Conservation (phyloP, 805 yeast genomes). For the Wickerhamiella sergipiensis region DNA sequence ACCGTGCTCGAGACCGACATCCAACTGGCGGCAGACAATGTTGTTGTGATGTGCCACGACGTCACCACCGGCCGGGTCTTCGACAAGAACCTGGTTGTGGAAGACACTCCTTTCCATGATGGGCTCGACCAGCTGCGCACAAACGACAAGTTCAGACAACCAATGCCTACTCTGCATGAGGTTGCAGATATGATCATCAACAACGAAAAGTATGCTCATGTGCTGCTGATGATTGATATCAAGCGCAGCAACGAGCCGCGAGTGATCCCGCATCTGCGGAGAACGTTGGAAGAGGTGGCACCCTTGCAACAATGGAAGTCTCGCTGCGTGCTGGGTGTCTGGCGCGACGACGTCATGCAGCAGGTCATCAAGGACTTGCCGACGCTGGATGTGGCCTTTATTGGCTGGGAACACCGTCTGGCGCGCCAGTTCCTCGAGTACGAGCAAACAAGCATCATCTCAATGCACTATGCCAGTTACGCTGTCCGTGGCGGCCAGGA, state of each 20-base stretch:
- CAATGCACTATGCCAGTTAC: constrained; percentile 32
- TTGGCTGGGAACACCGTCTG: constrained; percentile 27
- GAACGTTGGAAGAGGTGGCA: constrained; percentile 26
- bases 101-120: constrained; percentile 25
- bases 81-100: constrained; percentile 28
- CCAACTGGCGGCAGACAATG: constrained; percentile 40
- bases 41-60: constrained; percentile 43
- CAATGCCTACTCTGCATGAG: constrained; percentile 32
- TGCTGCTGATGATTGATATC: constrained; percentile 37
- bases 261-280: constrained; percentile 29
- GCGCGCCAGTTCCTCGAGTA: constrained; percentile 28
- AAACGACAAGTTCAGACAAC: constrained; percentile 23
- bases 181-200: constrained; percentile 28
- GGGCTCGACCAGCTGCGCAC: constrained; percentile 28
- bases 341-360: constrained; percentile 36
- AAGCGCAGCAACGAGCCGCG: constrained; percentile 34
- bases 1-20: constrained; percentile 42
- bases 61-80: constrained; percentile 36
- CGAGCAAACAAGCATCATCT: constrained; percentile 44
- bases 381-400: constrained; percentile 22
- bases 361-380: constrained; percentile 30
- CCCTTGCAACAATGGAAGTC: constrained; percentile 34
- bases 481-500: constrained; percentile 30
- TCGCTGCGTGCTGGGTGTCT: constrained; percentile 37
- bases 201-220: constrained; percentile 22